Conservation (phyloP, 148 eudicot genomes). For the Camellia japonica region DNA sequence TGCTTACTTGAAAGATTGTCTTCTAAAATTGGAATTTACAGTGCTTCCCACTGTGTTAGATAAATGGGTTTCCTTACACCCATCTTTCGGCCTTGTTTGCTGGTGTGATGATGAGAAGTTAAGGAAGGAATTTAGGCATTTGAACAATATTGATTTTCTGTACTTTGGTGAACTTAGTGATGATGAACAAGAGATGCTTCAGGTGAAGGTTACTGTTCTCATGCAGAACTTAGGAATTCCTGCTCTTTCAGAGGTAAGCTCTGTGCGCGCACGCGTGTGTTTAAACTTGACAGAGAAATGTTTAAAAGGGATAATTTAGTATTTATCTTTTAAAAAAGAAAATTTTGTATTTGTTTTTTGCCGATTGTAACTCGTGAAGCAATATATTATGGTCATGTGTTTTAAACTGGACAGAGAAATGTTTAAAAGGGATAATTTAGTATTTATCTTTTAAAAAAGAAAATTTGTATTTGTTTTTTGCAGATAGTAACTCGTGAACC, state of each 20-base stretch:
- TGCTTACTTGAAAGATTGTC: slow-evolving; percentile 54
- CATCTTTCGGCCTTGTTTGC: slow-evolving; percentile 83
- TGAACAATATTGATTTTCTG: slow-evolving; percentile 61
- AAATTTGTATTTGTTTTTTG: slow-evolving; percentile 9
- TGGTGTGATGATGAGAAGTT: slow-evolving; percentile 84
- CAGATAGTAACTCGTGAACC: slow-evolving; percentile 92
- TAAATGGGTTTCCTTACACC: slow-evolving; percentile 90
- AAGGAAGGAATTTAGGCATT: slow-evolving; percentile 69
- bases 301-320: no score
- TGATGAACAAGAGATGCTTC: slow-evolving; percentile 56
- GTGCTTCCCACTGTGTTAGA: slow-evolving; percentile 80
- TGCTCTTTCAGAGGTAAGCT: slow-evolving; percentile 77
- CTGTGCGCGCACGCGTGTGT: slow-evolving; percentile 17
- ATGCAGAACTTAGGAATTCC: slow-evolving; percentile 64
- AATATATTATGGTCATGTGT: slow-evolving; percentile 49
- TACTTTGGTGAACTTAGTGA: slow-evolving; percentile 61
- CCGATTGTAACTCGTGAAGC: slow-evolving; percentile 90
- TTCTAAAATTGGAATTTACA: slow-evolving; percentile 47
- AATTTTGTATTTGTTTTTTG: slow-evolving; percentile 9
- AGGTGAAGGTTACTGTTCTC: slow-evolving; percentile 49
- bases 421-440: no score
- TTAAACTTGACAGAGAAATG: not conserved
- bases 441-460: not conserved
- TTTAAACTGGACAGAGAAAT: not conserved
- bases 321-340: not conserved